Percentiles rank a stretch among this genome's conserved stretches.
Conservation (phyloP, 2,329 filamentous ascomycete species). For the Periconia macrospinosa region DNA sequence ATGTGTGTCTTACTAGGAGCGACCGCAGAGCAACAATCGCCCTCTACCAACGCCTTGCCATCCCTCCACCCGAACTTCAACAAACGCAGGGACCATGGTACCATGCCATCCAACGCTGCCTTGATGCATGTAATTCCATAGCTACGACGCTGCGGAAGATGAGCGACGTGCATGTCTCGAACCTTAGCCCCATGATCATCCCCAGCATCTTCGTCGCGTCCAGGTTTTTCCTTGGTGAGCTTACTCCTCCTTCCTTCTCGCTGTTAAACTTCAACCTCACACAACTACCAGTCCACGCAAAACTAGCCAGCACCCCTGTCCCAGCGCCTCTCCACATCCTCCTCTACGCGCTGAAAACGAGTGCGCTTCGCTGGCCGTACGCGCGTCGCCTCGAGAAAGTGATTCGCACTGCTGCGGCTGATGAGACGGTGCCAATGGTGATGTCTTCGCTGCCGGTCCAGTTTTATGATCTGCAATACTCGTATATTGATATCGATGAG, state of each 20-base stretch:
- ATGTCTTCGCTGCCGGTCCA: constrained; percentile 23
- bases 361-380: constrained; percentile 25
- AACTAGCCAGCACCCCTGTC: constrained; percentile 21
- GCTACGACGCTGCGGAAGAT: constrained; percentile 22
- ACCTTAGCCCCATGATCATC: constrained; percentile 23
- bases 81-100: constrained; percentile 27
- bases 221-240: constrained; percentile 23
- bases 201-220: constrained; percentile 28
- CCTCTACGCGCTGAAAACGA: constrained; percentile 24
- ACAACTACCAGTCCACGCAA: constrained; percentile 22
- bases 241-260: not conserved
- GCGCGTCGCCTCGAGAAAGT: constrained; percentile 24
- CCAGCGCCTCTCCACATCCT: constrained; percentile 25
- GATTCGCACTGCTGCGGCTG: constrained; percentile 25
- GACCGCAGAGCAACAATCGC: constrained; percentile 20
- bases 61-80: constrained; percentile 21
- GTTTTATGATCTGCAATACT: constrained; percentile 30
- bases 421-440: constrained; percentile 22
- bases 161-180: constrained; percentile 21
- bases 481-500: constrained; percentile 30
- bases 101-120: constrained; percentile 29
- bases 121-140: constrained; percentile 29
- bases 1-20: not conserved
- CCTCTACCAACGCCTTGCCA: constrained; percentile 22
- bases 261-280: not conserved